Evolutionary conservation across 305 asterid species (phyloP).

Genomic region (Solanum hybrid): DNA sequence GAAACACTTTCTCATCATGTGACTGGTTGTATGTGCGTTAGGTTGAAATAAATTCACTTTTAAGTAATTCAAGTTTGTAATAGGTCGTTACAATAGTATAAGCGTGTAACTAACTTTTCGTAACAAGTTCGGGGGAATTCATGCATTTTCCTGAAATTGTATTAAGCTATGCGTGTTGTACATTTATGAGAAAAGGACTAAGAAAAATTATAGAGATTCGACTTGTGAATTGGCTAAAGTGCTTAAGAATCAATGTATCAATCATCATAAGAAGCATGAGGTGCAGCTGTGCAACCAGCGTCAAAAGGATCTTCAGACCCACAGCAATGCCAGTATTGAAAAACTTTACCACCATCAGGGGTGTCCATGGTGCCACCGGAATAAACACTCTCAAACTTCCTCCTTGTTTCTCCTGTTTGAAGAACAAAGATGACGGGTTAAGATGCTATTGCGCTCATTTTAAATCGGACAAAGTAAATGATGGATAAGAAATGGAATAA

Average conservation of each 20-base stretch:
- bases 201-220: not conserved
- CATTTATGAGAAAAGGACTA: not conserved
- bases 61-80: too few relatives aligned
- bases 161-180: not conserved
- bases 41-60: too few relatives aligned
- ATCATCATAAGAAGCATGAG: conserved; percentile 84
- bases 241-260: conserved; percentile 15
- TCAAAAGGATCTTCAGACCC: conserved; percentile 86
- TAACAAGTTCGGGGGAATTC: not conserved
- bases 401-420: conserved; percentile 78
- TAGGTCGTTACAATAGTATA: too few relatives aligned
- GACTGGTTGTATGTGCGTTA: too few relatives aligned
- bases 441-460: not conserved
- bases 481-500: not conserved
- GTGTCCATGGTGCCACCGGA: conserved; percentile 84
- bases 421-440: not conserved
- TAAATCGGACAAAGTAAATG: not conserved
- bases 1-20: too few relatives aligned
- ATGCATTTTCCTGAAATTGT: not conserved
- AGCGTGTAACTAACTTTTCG: too few relatives aligned
- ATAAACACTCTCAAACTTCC: conserved; percentile 89
- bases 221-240: not conserved
- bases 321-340: conserved; percentile 95
- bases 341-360: conserved; percentile 65
- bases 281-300: conserved; percentile 85